phyloP scores from a whole-genome alignment of 2,329 filamentous ascomycete species.

The Daldinia sp. region DNA sequence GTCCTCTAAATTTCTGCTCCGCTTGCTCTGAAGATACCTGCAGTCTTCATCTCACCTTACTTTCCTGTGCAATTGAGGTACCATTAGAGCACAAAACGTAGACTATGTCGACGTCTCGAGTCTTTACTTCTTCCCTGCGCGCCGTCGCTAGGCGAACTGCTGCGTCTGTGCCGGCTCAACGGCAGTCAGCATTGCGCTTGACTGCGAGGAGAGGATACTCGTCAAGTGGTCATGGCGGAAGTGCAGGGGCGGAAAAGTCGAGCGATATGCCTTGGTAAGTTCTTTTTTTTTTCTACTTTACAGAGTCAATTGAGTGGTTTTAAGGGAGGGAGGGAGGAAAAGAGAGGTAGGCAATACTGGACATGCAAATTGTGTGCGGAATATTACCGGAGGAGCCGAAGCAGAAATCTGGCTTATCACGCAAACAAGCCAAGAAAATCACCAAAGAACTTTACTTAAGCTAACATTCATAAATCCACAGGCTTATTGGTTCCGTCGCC shows the following conservation, averaged over 20 bases:
- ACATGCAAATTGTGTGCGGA: background rate
- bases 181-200: constrained; percentile 8
- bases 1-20: background rate
- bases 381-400: background rate
- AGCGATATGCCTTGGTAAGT: constrained; percentile 51
- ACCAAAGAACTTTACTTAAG: too few species aligned
- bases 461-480: constrained; percentile 21
- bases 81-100: background rate
- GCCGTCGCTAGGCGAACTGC: constrained; percentile 27
- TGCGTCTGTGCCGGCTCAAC: constrained; percentile 16
- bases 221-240: constrained; percentile 24
- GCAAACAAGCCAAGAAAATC: background rate
- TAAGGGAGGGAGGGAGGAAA: background rate
- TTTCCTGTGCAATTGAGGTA: background rate
- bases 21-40: background rate
- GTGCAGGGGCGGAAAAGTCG: constrained; percentile 38
- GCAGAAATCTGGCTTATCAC: background rate
- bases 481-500: constrained; percentile 44
- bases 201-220: constrained; percentile 36
- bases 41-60: background rate
- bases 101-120: constrained; percentile 44
- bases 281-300: background rate
- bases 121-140: constrained; percentile 39
- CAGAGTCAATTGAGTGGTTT: background rate
- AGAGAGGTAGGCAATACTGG: background rate